Percentiles rank a stretch among this genome's conserved stretches.
Evolutionary conservation across 2,329 filamentous ascomycete species (phyloP).

Genomic region (Myriosclerotinia scirpicola): DNA sequence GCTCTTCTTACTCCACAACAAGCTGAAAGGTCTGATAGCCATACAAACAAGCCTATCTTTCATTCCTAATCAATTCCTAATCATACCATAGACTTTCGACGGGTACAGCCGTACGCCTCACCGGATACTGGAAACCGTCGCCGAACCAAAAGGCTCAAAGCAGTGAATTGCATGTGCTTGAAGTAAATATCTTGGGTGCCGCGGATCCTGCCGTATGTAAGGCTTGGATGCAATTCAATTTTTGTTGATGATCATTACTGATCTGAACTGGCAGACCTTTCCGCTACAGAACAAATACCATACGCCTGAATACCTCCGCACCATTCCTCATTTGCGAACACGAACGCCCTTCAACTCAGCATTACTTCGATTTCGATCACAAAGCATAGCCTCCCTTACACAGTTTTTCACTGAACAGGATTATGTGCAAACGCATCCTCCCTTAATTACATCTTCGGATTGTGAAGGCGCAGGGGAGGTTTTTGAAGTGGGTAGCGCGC

Average conservation of each 20-base stretch:
- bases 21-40: conserved; percentile 29
- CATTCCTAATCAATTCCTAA: conserved; percentile 17
- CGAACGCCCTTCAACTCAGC: conserved; percentile 79
- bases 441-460: conserved; percentile 93
- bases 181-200: conserved; percentile 69
- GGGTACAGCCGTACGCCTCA: conserved; percentile 76
- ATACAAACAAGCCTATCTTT: conserved; percentile 19
- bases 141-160: conserved; percentile 65
- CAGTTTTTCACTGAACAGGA: conserved; percentile 70
- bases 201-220: conserved; percentile 74
- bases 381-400: conserved; percentile 70
- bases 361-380: conserved; percentile 78
- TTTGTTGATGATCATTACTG: conserved; percentile 23
- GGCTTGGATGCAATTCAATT: conserved; percentile 21
- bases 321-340: conserved; percentile 81
- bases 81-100: conserved; percentile 65
- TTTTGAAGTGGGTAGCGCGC: conserved; percentile 60
- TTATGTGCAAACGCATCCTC: conserved; percentile 84
- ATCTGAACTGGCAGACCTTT: conserved; percentile 61
- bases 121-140: conserved; percentile 73
- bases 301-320: conserved; percentile 81
- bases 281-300: conserved; percentile 98
- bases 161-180: conserved; percentile 76
- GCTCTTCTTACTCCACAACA: conserved; percentile 37
- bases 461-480: conserved; percentile 96